Percentiles rank a stretch among this genome's conserved stretches.
phyloP scores from a whole-genome alignment of 371 early-diverging fungal genomes.

The Gilbertella persicaria region DNA sequence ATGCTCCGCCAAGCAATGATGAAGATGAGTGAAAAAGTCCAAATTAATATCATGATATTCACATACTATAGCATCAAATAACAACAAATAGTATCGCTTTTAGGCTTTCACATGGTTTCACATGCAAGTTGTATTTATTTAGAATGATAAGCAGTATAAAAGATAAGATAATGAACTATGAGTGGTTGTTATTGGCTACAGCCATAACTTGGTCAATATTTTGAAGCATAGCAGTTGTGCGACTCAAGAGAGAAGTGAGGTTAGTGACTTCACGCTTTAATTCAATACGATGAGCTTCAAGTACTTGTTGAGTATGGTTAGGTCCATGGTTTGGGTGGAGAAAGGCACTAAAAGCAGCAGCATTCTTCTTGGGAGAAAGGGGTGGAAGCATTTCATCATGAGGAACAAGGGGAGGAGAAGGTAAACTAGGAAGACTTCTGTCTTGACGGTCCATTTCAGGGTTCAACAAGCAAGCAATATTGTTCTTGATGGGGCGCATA shows the following conservation, averaged over 20 bases:
- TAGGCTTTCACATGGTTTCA: conserved; percentile 21
- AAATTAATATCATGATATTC: too few species aligned
- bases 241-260: conserved; percentile 56
- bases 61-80: too few species aligned
- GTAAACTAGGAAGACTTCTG: conserved; percentile 32
- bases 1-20: too few species aligned
- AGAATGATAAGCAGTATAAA: neutral
- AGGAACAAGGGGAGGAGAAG: conserved; percentile 40
- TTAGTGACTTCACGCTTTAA: conserved; percentile 63
- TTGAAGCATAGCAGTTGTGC: conserved; percentile 62
- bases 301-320: conserved; percentile 35
- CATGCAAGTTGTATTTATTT: conserved; percentile 4
- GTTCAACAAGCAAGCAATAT: conserved; percentile 41
- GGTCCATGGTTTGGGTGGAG: conserved; percentile 32
- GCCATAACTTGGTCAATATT: conserved; percentile 60
- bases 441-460: conserved; percentile 25
- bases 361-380: conserved; percentile 9
- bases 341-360: conserved; percentile 25
- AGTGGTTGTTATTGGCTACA: conserved; percentile 2
- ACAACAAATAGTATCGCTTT: too few species aligned
- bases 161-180: conserved; percentile 3
- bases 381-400: conserved; percentile 28
- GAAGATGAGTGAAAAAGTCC: too few species aligned
- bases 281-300: conserved; percentile 64
- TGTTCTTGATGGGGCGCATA: conserved; percentile 35